A percentile compares a stretch with the other conserved stretches of the same genome.
Evolutionary conservation across 169 alveolate species (phyloP).

Genomic region (Plasmodium vinckei): DNA sequence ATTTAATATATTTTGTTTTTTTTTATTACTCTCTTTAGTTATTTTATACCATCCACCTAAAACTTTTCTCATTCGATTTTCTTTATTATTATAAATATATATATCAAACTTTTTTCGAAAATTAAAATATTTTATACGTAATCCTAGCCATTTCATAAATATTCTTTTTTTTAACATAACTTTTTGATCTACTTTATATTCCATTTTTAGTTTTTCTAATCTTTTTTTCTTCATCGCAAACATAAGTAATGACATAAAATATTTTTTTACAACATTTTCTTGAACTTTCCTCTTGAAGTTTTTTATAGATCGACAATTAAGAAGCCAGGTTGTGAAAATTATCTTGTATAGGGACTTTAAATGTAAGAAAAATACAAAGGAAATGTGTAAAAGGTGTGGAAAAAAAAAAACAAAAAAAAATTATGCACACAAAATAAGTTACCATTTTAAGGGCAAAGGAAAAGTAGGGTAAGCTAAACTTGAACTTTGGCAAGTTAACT

Average conservation of each 20-base stretch:
- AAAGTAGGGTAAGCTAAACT: slow-evolving; percentile 28
- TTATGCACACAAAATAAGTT: too few relatives aligned
- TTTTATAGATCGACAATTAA: slow-evolving; percentile 15
- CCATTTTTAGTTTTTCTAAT: background rate
- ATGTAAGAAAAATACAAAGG: too few relatives aligned
- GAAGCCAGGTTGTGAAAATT: slow-evolving; percentile 25
- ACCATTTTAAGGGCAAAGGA: slow-evolving; percentile 52
- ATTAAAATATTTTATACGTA: slow-evolving; percentile 31
- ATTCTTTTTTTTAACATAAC: slow-evolving; percentile 2
- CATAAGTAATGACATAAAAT: background rate
- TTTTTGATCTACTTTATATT: background rate
- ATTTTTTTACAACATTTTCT: background rate
- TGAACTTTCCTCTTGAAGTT: slow-evolving; percentile 1
- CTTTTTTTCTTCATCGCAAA: slow-evolving; percentile 18
- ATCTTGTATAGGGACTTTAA: slow-evolving; percentile 38
- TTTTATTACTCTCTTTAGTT: slow-evolving; percentile 11
- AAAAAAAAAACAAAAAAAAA: too few relatives aligned
- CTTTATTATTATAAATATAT: slow-evolving; percentile 14
- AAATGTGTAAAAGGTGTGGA: too few relatives aligned
- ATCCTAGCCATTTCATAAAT: slow-evolving; percentile 25
- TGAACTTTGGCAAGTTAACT: slow-evolving; percentile 25
- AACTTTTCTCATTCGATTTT: slow-evolving; percentile 39
- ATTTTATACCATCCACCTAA: slow-evolving; percentile 18
- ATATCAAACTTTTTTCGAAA: slow-evolving; percentile 23
- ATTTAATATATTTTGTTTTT: slow-evolving; percentile 23